Base-by-base conservation (phyloP, 2,329 filamentous ascomycete genomes). In the Dactylellina sp. region DNA sequence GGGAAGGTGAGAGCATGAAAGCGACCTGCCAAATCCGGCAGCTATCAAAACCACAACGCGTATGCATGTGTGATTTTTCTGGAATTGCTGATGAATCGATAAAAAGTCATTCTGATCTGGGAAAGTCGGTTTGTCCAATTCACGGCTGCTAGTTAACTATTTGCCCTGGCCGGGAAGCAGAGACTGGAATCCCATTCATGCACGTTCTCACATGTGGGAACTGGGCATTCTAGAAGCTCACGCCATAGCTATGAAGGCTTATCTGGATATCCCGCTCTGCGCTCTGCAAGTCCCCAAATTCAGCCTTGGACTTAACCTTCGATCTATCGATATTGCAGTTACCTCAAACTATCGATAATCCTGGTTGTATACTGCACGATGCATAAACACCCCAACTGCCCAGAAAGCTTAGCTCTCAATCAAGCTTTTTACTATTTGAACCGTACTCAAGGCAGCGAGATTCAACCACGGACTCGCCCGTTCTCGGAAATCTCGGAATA, bases 11-110 rank as follows among this genome's bases (percentile, higher is more conserved):
- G 44, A 2, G 44, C 9, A 20, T 22, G 25, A 37, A 14, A 40
- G 18, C 7, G 37, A 57, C 53, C 53, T 57, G 53, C 53, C 7
- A 32, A 57, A 57, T 57, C 16, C 39, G 53, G 53, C 53, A 57
- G 53, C 53, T 57, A 9, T 25, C 53, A 44, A 57, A 55, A 25
- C 18, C 16, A n/a, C 5, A 32, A 42, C 16, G 5, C 9, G 50
- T 18, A 16, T 18, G n/a, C 28, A 39, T 5, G 7, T 20, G 39
- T 12, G 4, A 42, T 12, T n/a, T 55, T 1, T 25, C 49, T 12
- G 22, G 50, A 18, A 25, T 12, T 39, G 28, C 20, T 24, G 25
- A 53, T 16, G n/a, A 12, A 1, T 7, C 49, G 18, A 37, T 7
- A 40, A 37, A 22, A 40, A 11, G 52, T 11, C 53, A 32, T 57